Conservation (phyloP, 148 eudicot species). For the Persicaria tinctoria region DNA sequence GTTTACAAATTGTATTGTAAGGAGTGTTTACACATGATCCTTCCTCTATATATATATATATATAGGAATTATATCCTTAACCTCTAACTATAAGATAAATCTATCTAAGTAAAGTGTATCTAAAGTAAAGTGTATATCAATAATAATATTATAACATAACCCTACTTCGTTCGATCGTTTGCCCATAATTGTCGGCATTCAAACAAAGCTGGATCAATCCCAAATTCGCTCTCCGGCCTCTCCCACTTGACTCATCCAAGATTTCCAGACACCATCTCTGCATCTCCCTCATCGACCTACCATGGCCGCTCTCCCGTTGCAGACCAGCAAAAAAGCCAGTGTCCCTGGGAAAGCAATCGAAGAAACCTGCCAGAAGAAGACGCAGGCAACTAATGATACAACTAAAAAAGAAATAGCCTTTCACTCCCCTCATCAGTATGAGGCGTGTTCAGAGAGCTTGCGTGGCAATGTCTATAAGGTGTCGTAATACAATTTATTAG, state of each 20-base stretch:
- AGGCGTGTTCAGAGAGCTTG: conserved; percentile 49
- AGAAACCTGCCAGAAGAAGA: conserved; percentile 86
- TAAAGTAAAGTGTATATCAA: no score
- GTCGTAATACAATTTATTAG: background rate
- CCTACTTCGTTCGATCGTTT: conserved; percentile 1
- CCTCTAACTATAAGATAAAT: no score
- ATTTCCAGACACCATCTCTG: conserved; percentile 34
- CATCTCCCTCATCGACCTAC: conserved; percentile 20
- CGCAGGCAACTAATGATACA: conserved; percentile 63
- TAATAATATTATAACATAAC: background rate
- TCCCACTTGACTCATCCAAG: background rate
- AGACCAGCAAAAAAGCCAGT: conserved; percentile 51
- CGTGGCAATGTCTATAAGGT: conserved; percentile 65
- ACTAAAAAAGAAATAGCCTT: conserved; percentile 35
- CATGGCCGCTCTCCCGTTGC: conserved; percentile 37
- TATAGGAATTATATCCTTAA: no score
- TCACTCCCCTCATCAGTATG: conserved; percentile 83
- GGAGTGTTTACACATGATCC: no score
- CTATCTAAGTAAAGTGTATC: no score
- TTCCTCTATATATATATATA: no score
- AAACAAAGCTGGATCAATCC: background rate
- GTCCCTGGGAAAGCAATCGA: conserved; percentile 59
- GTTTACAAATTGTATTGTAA: no score
- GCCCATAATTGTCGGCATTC: background rate
- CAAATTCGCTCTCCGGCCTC: background rate